phyloP scores from a whole-genome alignment of 805 yeast genomes.

The Jamesozyma hellenica region DNA sequence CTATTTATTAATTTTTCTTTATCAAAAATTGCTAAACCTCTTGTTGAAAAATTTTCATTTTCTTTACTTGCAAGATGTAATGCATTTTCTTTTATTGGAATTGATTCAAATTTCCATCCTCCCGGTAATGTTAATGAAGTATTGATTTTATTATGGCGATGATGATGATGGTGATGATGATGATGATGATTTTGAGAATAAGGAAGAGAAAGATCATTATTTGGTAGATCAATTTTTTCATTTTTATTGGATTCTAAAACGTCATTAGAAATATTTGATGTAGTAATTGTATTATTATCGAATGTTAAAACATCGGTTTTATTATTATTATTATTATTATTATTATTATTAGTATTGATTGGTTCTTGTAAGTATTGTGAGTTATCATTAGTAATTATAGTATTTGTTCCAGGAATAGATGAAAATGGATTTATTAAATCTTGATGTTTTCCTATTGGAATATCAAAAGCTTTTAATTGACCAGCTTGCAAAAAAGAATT shows the following conservation, averaged over 20 bases:
- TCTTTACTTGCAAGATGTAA: conserved; percentile 11
- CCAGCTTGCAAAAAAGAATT: conserved; percentile 24
- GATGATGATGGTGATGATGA: not conserved
- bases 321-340: not conserved
- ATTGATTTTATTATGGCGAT: not conserved
- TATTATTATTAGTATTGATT: not conserved
- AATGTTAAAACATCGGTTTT: no score
- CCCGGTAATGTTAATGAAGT: conserved; percentile 14
- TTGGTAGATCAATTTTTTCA: no score
- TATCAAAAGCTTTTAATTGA: conserved; percentile 20
- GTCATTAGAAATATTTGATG: no score
- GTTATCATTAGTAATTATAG: not conserved
- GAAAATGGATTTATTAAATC: not conserved
- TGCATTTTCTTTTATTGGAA: conserved; percentile 10
- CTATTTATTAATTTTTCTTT: conserved; percentile 22
- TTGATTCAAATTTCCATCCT: conserved; percentile 28
- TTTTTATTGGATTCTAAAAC: no score
- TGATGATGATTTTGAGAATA: no score
- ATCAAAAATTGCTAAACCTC: conserved; percentile 38
- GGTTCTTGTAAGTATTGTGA: no score
- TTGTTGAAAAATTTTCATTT: conserved; percentile 19
- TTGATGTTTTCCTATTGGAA: conserved; percentile 18
- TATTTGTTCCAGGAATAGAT: not conserved
- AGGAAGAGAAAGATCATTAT: no score
- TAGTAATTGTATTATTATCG: no score